Base-by-base conservation (phyloP, 768 basidiomycete genomes). In the Infundibulicybe gibba region DNA sequence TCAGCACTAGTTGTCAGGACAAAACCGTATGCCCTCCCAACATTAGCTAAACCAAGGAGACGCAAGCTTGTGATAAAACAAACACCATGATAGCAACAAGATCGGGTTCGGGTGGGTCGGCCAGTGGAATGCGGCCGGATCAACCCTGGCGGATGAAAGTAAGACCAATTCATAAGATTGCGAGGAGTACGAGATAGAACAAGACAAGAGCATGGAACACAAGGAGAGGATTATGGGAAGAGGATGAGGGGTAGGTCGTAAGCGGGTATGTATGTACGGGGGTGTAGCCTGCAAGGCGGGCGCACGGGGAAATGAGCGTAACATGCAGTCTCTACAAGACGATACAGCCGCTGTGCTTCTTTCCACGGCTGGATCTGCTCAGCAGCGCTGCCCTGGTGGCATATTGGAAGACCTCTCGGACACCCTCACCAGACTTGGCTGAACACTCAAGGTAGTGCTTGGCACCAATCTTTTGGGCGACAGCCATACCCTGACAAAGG, bases 361-460 rank as follows among this genome's bases (percentile, higher is more conserved):
- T 63, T 69, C 72, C 77, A 63, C 71, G 71, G 61, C 61, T 74
- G 60, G 66, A 59, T 64, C 79, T 75, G 68, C 66, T 75, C 51
- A 93, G 77, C 32, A 98, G 81, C 20, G 95, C 94, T 35, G 90
- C 87, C 53, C 93, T 85, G 19, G 95, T 97, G 44, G 97, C 97
- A 56, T 88, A 90, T 71, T 98, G 93, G 83, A 99, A 99, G 39
- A 99, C 95, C 69, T 98, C 94, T 52, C 90, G 85, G 41, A 99
- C 95, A 56, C 95, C 94, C 69, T 97, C 93, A 49, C 94, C 94
- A 13, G 92, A 85, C 77, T 87, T 88, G 65, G 94, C 94, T 45
- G 92, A 94, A 68, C 97, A 99, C 67, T 99, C 97, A 44, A 99
- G 84, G 68, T 98, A 99, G 63, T 92, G 87, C 70, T 84, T 90